Base-by-base conservation (phyloP, 371 early-diverging fungal species). In the Lichtheimia ornata region DNA sequence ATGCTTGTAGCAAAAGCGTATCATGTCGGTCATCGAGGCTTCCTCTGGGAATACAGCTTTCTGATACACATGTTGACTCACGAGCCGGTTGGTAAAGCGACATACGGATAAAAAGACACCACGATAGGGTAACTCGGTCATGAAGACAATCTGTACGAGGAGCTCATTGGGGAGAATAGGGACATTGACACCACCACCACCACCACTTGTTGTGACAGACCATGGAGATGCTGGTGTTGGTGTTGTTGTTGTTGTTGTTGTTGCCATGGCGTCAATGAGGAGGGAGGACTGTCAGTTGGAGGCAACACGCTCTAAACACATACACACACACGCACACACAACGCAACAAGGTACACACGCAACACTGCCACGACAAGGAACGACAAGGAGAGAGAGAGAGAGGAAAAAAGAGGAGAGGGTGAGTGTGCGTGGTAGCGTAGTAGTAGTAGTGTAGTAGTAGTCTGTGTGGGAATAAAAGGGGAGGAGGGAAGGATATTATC, bases 31-130 rank as follows among this genome's bases (percentile, higher is more conserved):
- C 53, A 59, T 53, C 11, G 58, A 51, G 7, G 30, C 40, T 3
- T 45, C n/a, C 51, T 76, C 74, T 12, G 76, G 76, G 61, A 79
- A 79, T 18, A 76, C 67, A n/a, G 65, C 74, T 53, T 72, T 74
- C 14, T 59, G 67, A 47, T 79, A 79, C 3, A 66, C 74, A 42
- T 53, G 50, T 27, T 67, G 74, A 49, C 71, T 53, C 41, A 72
- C 74, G 0, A 74, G 59, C 14, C 66, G 65, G 63, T 74, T 67
- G 5, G 76, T 76, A 52, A 64, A 67, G 2, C 65, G 54, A 42
- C 62, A 61, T 25, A 73, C 73, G 42, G 67, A 64, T 7, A 73
- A 59, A 57, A 66, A 70, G n/a, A 56, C 43, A 1, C 47, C 41
- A 5, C 61, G 58, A 52, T 61, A 43, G 14, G 50, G 18, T n/a